Base-by-base conservation (phyloP, 2,329 filamentous ascomycete genomes). In the Ophiocordyceps camponoti-rufipedis region DNA sequence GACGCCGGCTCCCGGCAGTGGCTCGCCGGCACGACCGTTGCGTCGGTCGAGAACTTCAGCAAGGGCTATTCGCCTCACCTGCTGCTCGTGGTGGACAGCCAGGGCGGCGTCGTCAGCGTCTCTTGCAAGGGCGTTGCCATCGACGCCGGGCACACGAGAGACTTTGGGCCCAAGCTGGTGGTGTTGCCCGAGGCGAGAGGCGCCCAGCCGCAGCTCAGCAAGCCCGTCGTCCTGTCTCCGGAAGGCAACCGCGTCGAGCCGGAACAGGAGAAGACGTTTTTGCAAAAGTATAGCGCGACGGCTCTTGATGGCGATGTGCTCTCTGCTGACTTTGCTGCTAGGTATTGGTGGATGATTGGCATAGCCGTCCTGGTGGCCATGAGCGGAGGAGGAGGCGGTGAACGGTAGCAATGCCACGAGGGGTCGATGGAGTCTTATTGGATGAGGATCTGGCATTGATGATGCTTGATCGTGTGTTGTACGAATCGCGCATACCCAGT, bases 291-390 rank as follows among this genome's bases (percentile, higher is more conserved):
- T 54, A 71, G 14, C 23, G 35, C 13, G 7, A 28, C 2, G 18
- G 5, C 16, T 2, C 40, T n/a, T 13, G 6, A 14, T 4, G 9
- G 18, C n/a, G 3, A 5, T 5, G 18, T 6, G 9, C 40, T 12
- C 11, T 28, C 8, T 28, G 10, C 18, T 28, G 23, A 28, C 40
- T 28, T 41, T 19, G 46, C 42, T 28, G 46, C 44, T 51, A 79
- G 75, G 59, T 82, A 82, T 58, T 82, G 78, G 78, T 82, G 77
- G 77, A 58, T 77, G 52, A 60, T 78, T 59, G 70, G 63, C 18
- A 66, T 75, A 28, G 68, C 67, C 28, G 62, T 70, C 28, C 53
- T 80, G 43, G 56, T 82, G 51, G 56, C 74, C 7, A 53, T 78
- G 50, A 65, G 69, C 44, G 68, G 70, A 42, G 70, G 74, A 45